Base-by-base conservation (phyloP, 75 land plant species). In the Pinus taeda region DNA sequence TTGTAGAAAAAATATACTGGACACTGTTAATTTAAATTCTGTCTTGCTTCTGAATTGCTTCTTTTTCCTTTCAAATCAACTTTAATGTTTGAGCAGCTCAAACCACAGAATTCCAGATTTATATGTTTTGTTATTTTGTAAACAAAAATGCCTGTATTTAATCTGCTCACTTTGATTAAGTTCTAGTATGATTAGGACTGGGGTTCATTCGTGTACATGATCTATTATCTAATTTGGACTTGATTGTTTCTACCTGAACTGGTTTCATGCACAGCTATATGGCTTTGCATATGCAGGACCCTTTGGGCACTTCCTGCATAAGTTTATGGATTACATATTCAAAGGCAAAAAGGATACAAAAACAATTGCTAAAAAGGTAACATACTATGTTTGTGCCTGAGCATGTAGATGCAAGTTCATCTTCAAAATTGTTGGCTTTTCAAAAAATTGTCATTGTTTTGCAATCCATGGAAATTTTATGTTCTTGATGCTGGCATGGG, bases 231-330 rank as follows among this genome's bases (percentile, higher is more conserved):
- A 30, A 42, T 6, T 39, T 69, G 14, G n/a, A 69, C 13, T 69
- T 69, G 53, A 20, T 37, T 39, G 55, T 37, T 69, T 37, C 55
- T 69, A 20, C 49, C 53, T 69, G n/a, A 65, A 74, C 61, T 59
- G 66, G 29, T 66, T 60, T 63, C 45, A 63, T 90, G 79, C 92
- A 95, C 92, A 95, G 98, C 80, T 95, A 4, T 90, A 89, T 86
- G 98, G 98, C 20, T 76, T 83, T 74, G 80, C 81, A 30, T 95
- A 95, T 88, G 89, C 82, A 24, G 98, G 96, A 15, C 98, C 98
- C 30, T 90, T 95, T 80, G 98, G 96, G 8, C 98, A 95, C 80
- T 95, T 87, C 79, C 76, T 95, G 59, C 94, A 95, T 78, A 85
- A 86, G 79, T 21, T 91, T 0, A 85, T 95, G 88, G 96, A 93